Evolutionary conservation across 176 grass and related monocot genomes (phyloP).

Genomic region (Avena sativa): DNA sequence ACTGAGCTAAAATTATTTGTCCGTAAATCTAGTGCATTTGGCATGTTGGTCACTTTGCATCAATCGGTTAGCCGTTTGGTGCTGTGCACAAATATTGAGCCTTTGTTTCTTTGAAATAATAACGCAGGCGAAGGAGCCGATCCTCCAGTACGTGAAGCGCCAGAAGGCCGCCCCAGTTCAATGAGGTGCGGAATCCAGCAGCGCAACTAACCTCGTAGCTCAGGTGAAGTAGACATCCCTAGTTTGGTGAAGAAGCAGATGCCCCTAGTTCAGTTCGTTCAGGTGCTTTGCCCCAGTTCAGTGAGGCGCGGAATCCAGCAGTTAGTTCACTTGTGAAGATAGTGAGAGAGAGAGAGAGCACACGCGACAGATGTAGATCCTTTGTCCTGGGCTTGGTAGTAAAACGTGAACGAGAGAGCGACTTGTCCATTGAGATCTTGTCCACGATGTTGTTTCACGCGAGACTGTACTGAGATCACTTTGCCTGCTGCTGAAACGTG

Average conservation of each 20-base stretch:
- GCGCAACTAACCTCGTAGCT: constrained; percentile 19
- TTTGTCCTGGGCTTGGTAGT: neutral
- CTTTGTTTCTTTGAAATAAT: constrained; percentile 14
- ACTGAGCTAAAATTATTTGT: neutral
- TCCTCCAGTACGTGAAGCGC: constrained; percentile 74
- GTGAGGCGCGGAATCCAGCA: too few species aligned
- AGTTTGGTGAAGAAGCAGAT: constrained; percentile 41
- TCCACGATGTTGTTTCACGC: constrained; percentile 5
- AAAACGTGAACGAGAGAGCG: neutral
- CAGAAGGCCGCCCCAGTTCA: constrained; percentile 55
- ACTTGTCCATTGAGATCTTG: neutral
- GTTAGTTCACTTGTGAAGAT: constrained; percentile 21
- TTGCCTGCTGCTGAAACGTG: neutral
- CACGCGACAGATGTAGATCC: neutral
- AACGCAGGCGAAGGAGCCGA: constrained; percentile 77
- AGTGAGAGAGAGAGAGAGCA: constrained; percentile 15
- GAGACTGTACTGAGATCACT: neutral
- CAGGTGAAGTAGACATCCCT: constrained; percentile 30
- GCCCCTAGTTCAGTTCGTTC: constrained; percentile 27
- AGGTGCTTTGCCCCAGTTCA: neutral
- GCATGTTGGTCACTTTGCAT: neutral
- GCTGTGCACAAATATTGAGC: neutral
- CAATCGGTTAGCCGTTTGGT: neutral
- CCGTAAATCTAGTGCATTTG: neutral
- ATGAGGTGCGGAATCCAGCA: constrained; percentile 31